Evolutionary conservation across 768 basidiomycete species (phyloP), one percentile per base, ranked within the genome.

Genomic region (Xerocomus spinulosus): DNA sequence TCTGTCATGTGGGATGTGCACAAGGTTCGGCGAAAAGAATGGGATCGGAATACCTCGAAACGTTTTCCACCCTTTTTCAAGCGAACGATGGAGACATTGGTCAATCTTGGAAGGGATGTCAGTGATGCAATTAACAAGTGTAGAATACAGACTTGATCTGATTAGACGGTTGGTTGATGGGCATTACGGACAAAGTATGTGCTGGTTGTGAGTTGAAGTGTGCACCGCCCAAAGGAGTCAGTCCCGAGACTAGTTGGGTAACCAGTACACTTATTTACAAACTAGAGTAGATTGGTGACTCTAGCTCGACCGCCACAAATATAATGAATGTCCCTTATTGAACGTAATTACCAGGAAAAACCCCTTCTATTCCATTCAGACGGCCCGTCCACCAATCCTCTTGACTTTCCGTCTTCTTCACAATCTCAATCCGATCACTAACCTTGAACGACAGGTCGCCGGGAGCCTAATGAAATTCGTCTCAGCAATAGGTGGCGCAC

Each of bases 341-440:
- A 18, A 67, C 65, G 28, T 67, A 70, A 68, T 63, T 70, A 79
- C 88, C 90, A 46, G 94, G 95, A 70, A 97, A 97, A 14, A 93
- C 87, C 8, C 94, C 94, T 63, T 90, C 81, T 52, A 66, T 64
- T 7, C 92, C 92, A 54, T 90, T 82, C 56, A 95, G 44, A 59
- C 80, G 77, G 7, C 95, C 94, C 23, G 93, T 96, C 95, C 95
- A 98, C 94, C 94, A 97, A 62, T 98, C 94, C 63, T 98, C 91
- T 23, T 83, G 63, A 59, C 82, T 93, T 7, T 78, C 79, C 15
- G 85, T 83, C 67, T 80, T 80, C 67, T 93, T 85, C 29, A 96
- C 77, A 45, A 98, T 73, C 69, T 95, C 92, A 66, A 98, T 97
- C 55, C 78, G 74, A 67, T 97, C 94, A 14, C 95, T 95, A 14